Percentiles rank a stretch among this genome's conserved stretches.
Conservation (phyloP, 73 alveolate species). For the Stentor coeruleus region DNA sequence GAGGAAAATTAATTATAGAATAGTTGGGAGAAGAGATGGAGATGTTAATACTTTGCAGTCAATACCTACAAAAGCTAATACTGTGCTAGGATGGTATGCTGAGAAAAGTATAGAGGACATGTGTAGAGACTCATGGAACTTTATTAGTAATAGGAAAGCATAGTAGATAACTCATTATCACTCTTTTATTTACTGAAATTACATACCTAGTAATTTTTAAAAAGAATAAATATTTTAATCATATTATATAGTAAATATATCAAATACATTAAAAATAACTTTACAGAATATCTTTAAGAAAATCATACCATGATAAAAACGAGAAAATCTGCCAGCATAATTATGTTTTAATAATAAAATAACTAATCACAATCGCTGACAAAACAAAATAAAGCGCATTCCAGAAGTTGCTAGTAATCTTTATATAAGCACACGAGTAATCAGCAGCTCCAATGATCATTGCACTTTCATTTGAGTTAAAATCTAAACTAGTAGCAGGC, state of each 20-base stretch:
- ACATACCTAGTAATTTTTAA: too few relatives aligned
- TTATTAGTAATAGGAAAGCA: constrained; percentile 30
- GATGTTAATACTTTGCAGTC: constrained; percentile 83
- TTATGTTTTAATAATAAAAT: too few relatives aligned
- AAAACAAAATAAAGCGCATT: too few relatives aligned
- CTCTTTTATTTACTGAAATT: too few relatives aligned
- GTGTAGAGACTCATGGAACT: constrained; percentile 88
- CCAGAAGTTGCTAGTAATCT: background rate
- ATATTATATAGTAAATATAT: too few relatives aligned
- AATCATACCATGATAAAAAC: too few relatives aligned
- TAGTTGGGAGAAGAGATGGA: constrained; percentile 91
- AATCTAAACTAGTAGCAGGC: constrained; percentile 30
- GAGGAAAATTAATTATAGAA: constrained; percentile 55
- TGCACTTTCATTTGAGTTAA: background rate
- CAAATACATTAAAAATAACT: too few relatives aligned
- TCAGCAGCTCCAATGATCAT: constrained; percentile 27
- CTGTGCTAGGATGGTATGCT: constrained; percentile 88
- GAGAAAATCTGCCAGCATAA: too few relatives aligned
- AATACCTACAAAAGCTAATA: constrained; percentile 76
- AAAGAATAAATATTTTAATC: too few relatives aligned
- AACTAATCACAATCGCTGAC: too few relatives aligned
- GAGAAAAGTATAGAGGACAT: constrained; percentile 74
- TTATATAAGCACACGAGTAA: background rate
- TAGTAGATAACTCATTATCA: too few relatives aligned
- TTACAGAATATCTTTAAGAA: too few relatives aligned